Conservation (phyloP, 1,284 basidiomycete genomes). For the Marasmius tenuissimus region DNA sequence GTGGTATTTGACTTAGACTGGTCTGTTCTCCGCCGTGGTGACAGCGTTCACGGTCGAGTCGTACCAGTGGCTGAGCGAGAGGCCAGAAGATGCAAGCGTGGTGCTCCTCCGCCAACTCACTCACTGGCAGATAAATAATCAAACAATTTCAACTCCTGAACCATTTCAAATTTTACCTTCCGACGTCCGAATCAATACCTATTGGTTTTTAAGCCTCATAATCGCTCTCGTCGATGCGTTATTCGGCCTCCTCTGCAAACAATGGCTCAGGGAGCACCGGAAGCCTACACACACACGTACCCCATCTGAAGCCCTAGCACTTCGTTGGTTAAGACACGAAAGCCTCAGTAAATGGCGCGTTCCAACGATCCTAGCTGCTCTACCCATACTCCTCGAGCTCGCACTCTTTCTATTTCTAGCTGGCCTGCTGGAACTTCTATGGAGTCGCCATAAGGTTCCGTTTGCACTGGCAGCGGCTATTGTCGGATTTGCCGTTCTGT, state of each 20-base stretch:
- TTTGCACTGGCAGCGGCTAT: not conserved
- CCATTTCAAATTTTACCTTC: not conserved
- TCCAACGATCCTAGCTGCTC: not conserved
- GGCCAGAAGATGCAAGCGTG: not conserved
- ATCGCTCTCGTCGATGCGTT: slow-evolving; percentile 3
- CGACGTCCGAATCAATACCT: slow-evolving; percentile 1
- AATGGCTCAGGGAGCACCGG: slow-evolving; percentile 11
- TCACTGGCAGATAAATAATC: not conserved
- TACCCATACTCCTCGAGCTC: slow-evolving; percentile 3
- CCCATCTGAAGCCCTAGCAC: not conserved
- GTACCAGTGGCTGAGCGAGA: slow-evolving; percentile 3
- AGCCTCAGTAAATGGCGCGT: not conserved
- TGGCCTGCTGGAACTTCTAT: slow-evolving; percentile 4
- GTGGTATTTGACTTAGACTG: not conserved
- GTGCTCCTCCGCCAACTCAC: slow-evolving; percentile 1
- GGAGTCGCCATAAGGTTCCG: not conserved
- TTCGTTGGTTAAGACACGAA: not conserved
- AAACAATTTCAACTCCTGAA: not conserved
- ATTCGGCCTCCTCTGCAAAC: slow-evolving; percentile 11
- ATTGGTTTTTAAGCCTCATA: slow-evolving; percentile 10
- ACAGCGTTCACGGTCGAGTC: slow-evolving; percentile 9
- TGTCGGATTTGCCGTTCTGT: not conserved
- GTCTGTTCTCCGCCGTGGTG: slow-evolving; percentile 4
- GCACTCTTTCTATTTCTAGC: slow-evolving; percentile 5
- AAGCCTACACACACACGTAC: not conserved